These are phyloP conservation scores for Fusarium sp. DNA, from an alignment of 2,329 filamentous ascomycete genomes.

Conservation along the genomic window DNA sequence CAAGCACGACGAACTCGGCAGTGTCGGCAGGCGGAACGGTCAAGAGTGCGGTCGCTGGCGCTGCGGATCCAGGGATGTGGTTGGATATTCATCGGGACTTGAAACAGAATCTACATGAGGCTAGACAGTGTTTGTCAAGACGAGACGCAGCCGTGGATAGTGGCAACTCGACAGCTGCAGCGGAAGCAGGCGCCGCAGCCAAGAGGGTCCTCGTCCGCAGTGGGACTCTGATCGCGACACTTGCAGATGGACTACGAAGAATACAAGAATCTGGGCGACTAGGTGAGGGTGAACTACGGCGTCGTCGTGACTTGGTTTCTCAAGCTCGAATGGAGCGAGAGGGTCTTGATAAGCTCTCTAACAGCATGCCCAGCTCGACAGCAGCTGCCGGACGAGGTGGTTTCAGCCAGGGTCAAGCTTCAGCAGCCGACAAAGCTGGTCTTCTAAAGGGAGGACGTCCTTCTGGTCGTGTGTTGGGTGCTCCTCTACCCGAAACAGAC, in stretches of 20 bases:
- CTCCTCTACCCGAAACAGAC: slow-evolving; percentile 79
- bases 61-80: slow-evolving; percentile 76
- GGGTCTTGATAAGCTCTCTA: slow-evolving; percentile 78
- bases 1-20: slow-evolving; percentile 62
- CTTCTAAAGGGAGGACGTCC: slow-evolving; percentile 57
- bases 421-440: slow-evolving; percentile 62
- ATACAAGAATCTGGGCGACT: slow-evolving; percentile 68
- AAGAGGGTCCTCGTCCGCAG: slow-evolving; percentile 79
- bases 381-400: slow-evolving; percentile 52
- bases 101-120: slow-evolving; percentile 72
- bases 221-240: slow-evolving; percentile 70
- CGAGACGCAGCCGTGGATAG: slow-evolving; percentile 67
- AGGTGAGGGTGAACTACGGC: slow-evolving; percentile 79
- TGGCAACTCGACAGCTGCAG: slow-evolving; percentile 58
- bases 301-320: slow-evolving; percentile 77
- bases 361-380: slow-evolving; percentile 59
- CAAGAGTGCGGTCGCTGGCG: slow-evolving; percentile 55
- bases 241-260: slow-evolving; percentile 73
- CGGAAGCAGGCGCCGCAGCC: slow-evolving; percentile 77
- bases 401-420: slow-evolving; percentile 63
- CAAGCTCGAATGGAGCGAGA: slow-evolving; percentile 80
- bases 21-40: slow-evolving; percentile 61
- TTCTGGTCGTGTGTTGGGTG: slow-evolving; percentile 77
- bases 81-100: slow-evolving; percentile 80
- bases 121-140: slow-evolving; percentile 76